phyloP scores from a whole-genome alignment of 345 rosid species.

The Geranium rotundifolium region DNA sequence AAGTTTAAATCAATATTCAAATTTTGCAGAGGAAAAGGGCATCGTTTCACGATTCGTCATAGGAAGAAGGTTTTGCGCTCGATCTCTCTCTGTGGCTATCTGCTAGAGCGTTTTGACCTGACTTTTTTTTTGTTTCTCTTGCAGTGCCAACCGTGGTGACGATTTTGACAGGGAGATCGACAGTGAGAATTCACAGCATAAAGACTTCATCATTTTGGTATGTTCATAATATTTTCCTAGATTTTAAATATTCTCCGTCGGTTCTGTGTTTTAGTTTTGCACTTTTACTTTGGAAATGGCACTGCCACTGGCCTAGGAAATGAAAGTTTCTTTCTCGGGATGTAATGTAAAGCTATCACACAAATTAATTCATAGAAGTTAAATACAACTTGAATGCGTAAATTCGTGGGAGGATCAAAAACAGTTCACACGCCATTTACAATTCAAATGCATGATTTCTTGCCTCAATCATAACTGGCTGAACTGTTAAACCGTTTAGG shows the following conservation, averaged over 20 bases:
- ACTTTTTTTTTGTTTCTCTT: conserved; percentile 13
- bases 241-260: neutral
- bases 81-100: neutral
- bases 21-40: conserved; percentile 58
- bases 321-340: neutral
- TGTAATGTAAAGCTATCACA: neutral
- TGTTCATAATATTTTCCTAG: conserved; percentile 4
- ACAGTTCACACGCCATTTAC: neutral
- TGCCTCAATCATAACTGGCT: neutral
- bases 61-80: conserved; percentile 64
- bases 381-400: too few relatives aligned
- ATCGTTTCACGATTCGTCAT: conserved; percentile 68
- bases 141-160: conserved; percentile 51
- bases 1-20: neutral
- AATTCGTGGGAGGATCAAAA: neutral
- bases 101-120: conserved; percentile 7
- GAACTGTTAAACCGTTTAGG: neutral
- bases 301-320: neutral
- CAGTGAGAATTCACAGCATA: conserved; percentile 25
- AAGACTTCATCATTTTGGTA: conserved; percentile 38
- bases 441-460: neutral
- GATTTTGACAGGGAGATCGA: conserved; percentile 33
- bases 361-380: too few relatives aligned
- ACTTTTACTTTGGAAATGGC: neutral
- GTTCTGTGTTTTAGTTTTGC: neutral